Conservation (phyloP, 768 basidiomycete species). For the Leucocoprinus birnbaumii region DNA sequence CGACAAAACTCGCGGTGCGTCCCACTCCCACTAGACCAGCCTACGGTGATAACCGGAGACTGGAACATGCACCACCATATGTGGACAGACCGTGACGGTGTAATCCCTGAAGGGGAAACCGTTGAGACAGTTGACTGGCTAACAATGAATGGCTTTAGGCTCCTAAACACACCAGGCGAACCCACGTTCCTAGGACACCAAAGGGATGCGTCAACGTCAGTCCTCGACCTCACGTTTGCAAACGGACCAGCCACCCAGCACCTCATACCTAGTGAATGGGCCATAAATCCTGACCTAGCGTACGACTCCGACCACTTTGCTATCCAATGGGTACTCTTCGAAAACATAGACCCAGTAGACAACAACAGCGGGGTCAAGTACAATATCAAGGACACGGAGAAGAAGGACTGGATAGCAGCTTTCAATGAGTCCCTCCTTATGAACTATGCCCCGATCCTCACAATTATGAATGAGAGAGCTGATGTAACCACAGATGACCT, state of each 20-base stretch:
- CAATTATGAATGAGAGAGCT: background rate
- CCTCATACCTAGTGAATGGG: constrained; percentile 18
- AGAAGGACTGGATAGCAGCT: constrained; percentile 15
- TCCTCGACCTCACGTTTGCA: constrained; percentile 19
- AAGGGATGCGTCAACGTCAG: constrained; percentile 6
- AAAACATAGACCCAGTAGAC: constrained; percentile 14
- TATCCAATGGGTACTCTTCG: constrained; percentile 18
- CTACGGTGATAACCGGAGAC: constrained; percentile 22
- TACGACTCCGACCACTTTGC: constrained; percentile 18
- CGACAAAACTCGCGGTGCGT: background rate
- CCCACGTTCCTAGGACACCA: constrained; percentile 14
- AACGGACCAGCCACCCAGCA: constrained; percentile 11
- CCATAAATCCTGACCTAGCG: constrained; percentile 13
- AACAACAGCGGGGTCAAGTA: constrained; percentile 16
- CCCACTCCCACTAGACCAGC: constrained; percentile 10
- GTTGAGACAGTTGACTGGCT: constrained; percentile 17
- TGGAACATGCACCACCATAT: constrained; percentile 22
- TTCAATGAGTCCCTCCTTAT: constrained; percentile 6
- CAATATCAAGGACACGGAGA: constrained; percentile 17
- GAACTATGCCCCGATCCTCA: background rate
- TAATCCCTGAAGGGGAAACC: background rate
- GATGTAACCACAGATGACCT: too few species aligned
- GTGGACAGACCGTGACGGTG: constrained; percentile 11
- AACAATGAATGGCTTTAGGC: constrained; percentile 5
- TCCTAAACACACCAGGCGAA: constrained; percentile 19